Conservation (phyloP, 208 protist genomes). For the Acanthamoeba royreba region DNA sequence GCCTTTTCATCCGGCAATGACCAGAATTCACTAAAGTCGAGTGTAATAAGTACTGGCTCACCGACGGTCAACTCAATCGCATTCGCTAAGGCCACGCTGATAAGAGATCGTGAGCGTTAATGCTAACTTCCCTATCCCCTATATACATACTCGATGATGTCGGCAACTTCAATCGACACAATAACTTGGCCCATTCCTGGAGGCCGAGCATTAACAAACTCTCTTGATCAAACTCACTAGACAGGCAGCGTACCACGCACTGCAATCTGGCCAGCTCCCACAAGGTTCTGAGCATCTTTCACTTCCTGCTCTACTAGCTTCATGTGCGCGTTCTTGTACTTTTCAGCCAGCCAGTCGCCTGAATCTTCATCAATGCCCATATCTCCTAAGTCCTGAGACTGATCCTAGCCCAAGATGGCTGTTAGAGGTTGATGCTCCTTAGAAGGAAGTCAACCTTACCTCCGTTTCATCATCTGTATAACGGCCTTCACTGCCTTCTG, state of each 20-base stretch:
- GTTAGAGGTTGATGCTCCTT: no score
- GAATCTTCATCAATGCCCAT: not conserved
- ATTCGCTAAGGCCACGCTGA: not conserved
- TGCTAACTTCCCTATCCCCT: no score
- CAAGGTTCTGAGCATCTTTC: not conserved
- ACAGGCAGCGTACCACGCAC: not conserved
- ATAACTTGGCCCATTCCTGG: not conserved
- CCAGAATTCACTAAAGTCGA: not conserved
- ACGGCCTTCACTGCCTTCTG: not conserved
- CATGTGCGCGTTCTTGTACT: not conserved
- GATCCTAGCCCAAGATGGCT: no score
- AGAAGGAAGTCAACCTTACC: no score
- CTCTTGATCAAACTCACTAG: not conserved
- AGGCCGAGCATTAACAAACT: not conserved
- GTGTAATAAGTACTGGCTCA: not conserved
- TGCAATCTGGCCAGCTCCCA: not conserved
- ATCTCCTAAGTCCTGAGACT: not conserved
- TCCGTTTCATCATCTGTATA: not conserved
- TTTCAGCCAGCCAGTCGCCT: not conserved
- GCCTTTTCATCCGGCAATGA: not conserved
- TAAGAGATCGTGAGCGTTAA: no score
- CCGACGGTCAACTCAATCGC: not conserved
- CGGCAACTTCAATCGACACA: not conserved
- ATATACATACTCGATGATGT: not conserved
- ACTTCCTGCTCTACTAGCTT: not conserved